Evolutionary conservation across 2,329 filamentous ascomycete genomes (phyloP), one percentile per base, ranked within the genome.

Genomic region (Penicillium sp.): DNA sequence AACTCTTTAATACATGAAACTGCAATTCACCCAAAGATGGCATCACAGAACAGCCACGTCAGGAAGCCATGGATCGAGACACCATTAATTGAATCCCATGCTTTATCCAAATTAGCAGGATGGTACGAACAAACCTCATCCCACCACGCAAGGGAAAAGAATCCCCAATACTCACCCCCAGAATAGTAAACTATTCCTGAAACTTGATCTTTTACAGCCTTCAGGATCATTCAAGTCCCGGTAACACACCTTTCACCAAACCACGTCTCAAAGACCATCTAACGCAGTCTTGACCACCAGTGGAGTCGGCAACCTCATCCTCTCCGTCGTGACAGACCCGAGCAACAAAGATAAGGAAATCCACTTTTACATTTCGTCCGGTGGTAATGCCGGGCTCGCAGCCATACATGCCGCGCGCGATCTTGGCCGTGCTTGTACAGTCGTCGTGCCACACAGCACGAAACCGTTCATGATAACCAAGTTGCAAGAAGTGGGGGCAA

Each of bases 141-240:
- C 27, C 34, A 9, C 25, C 10, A 39, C 18, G 32, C 12, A n/a
- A n/a, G n/a, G n/a, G n/a, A n/a, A n/a, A n/a, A n/a, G n/a, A n/a
- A n/a, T n/a, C n/a, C 32, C 34, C 15, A 4, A 23, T 10, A 6
- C 18, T 17, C 8, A 29, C 30, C 10, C 9, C 9, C 5, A 35
- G n/a, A 4, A 27, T n/a, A 67, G 84, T 69, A 82, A 82, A 70
- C 77, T 92, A 55, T 84, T 84, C 59, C 79, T 92, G 55, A 92
- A 92, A 62, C 74, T 90, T 36, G 85, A 92, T 47, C 82, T 81
- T 54, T 75, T 88, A 23, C 85, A 93, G 58, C 85, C 85, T 2
- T 83, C 80, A 2, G 83, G 84, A 45, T 87, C 83, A 18, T 93
- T 92, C 74, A 89, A 92, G 62, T 86, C 83, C 23, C 75, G 79